A percentile compares a stretch with the other conserved stretches of the same genome.
phyloP scores from a whole-genome alignment of 768 basidiomycete species.

The Candolleomyces aberdarensis region DNA sequence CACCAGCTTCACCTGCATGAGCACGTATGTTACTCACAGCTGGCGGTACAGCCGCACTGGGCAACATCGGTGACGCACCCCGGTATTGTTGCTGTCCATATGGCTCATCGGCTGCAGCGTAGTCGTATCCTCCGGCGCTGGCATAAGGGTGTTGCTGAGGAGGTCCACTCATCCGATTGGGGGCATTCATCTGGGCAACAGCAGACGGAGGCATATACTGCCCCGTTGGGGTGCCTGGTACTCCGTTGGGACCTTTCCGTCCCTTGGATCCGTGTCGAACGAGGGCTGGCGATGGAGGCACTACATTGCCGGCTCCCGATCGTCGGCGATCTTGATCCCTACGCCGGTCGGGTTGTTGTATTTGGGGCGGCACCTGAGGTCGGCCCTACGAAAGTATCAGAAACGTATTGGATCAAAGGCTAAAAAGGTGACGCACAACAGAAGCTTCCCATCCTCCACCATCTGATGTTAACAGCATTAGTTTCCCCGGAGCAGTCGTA shows the following conservation, averaged over 20 bases:
- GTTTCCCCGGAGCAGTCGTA: neutral
- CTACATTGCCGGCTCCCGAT: constrained; percentile 53
- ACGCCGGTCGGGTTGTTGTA: constrained; percentile 64
- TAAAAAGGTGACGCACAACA: constrained; percentile 44
- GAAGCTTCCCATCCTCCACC: constrained; percentile 95
- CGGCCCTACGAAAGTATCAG: constrained; percentile 42
- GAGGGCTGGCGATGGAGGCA: constrained; percentile 75
- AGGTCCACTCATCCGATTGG: constrained; percentile 42
- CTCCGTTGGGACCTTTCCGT: constrained; percentile 56
- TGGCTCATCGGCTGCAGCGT: constrained; percentile 53
- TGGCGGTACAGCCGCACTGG: constrained; percentile 64
- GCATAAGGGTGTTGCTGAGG: constrained; percentile 67
- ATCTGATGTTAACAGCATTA: constrained; percentile 36
- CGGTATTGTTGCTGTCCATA: constrained; percentile 64
- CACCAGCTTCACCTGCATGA: constrained; percentile 64
- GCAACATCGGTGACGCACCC: constrained; percentile 81
- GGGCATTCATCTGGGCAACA: constrained; percentile 72
- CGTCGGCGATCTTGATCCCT: constrained; percentile 67
- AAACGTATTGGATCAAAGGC: constrained; percentile 4
- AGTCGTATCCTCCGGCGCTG: constrained; percentile 59
- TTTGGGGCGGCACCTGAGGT: constrained; percentile 62
- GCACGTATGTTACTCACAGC: constrained; percentile 73
- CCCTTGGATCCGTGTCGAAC: constrained; percentile 75
- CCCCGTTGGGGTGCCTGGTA: constrained; percentile 47
- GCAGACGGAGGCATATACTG: constrained; percentile 70